phyloP scores from a whole-genome alignment of 148 eudicot genomes.

The Persicaria tinctoria region DNA sequence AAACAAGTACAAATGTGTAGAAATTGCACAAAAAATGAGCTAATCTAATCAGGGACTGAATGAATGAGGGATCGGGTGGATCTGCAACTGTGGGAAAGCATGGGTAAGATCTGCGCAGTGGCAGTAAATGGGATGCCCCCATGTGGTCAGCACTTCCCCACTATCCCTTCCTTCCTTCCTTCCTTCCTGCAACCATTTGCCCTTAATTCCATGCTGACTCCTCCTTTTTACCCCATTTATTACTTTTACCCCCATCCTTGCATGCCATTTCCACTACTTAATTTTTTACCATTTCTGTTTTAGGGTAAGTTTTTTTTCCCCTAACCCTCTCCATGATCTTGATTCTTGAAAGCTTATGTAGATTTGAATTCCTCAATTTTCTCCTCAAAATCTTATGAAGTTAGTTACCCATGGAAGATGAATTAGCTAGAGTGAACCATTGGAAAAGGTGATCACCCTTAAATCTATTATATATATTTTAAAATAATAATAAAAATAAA shows the following conservation, averaged over 20 bases:
- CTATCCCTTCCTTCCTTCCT: neutral
- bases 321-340: too few species aligned
- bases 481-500: neutral
- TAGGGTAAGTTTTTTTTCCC: neutral
- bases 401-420: too few species aligned
- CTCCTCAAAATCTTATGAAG: too few species aligned
- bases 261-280: too few species aligned
- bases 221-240: neutral
- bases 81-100: constrained; percentile 1
- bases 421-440: too few species aligned
- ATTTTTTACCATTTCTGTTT: neutral
- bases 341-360: too few species aligned
- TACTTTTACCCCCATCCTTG: neutral
- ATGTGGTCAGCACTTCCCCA: constrained; percentile 8
- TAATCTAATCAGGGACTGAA: neutral
- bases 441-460: too few species aligned
- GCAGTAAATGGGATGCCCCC: constrained; percentile 13
- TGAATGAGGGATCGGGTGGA: neutral
- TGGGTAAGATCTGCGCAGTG: neutral
- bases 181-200: neutral
- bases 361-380: too few species aligned
- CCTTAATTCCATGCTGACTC: neutral
- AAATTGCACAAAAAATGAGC: neutral
- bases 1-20: neutral
- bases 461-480: neutral